Evolutionary conservation across 129 eudicot species (phyloP), one percentile per base, ranked within the genome.

Genomic region (Dittrichia graveolens): DNA sequence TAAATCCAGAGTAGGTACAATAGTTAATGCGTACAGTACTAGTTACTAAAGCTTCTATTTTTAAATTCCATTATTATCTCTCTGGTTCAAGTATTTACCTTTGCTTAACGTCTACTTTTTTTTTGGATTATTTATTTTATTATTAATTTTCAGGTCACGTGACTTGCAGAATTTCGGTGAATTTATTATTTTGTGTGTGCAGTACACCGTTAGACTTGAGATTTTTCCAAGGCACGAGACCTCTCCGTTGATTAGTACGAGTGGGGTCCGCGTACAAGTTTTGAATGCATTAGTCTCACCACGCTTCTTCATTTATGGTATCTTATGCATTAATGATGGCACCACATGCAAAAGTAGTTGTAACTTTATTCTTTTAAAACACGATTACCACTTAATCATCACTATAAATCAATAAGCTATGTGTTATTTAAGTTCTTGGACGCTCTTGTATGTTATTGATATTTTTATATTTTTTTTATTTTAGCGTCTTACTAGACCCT

Each of bases 51-150:
- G 10, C 7, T 0, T 31, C 1, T 2, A 10, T 31, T 3, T n/a
- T 2, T 7, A 1, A 5, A 7, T 11, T 75, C 4, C 2, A 18
- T 38, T 7, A 4, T 16, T 38, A 38, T 31, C 0, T 58, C 2
- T 59, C 44, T 48, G 75, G 64, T 13, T 68, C 60, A 8, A 8
- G 75, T 65, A 65, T 37, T 68, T 47, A 19, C 12, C 65, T 62
- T 69, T 61, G 49, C 81, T 78, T 78, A 70, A 78, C 81, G 81
- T 69, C 81, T 70, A 70, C 72, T 69, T 77, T 61, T 77, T 59
- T 69, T 65, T 31, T 53, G 65, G 66, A 58, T 53, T 65, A 61
- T 53, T 24, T 67, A 50, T 24, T 48, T 45, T 43, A 19, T 14
- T 24, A 24, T 24, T 12, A 48, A 39, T 60, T 47, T 69, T 31